A percentile compares a stretch with the other conserved stretches of the same genome.
Evolutionary conservation across 1,284 basidiomycete species (phyloP).

Genomic region (Puccinia horiana): DNA sequence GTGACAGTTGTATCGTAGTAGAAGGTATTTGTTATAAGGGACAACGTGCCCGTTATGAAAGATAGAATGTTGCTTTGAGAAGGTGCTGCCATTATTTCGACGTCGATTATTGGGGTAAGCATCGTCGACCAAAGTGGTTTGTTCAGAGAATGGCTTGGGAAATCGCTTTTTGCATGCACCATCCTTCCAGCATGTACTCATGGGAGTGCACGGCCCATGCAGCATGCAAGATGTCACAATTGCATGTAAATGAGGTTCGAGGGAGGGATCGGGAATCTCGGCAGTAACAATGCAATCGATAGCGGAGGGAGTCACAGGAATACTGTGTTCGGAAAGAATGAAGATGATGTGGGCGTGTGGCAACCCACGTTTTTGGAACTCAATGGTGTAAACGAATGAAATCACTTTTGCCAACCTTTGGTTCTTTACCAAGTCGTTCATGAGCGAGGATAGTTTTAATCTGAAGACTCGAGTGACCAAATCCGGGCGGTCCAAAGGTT

Average conservation of each 20-base stretch:
- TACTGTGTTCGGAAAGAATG: background rate
- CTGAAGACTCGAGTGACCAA: conserved; percentile 17
- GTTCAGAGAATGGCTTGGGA: conserved; percentile 60
- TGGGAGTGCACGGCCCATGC: conserved; percentile 56
- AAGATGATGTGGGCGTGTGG: conserved; percentile 61
- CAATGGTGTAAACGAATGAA: conserved; percentile 56
- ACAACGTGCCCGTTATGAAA: conserved; percentile 58
- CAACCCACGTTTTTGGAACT: conserved; percentile 61
- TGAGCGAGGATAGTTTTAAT: background rate
- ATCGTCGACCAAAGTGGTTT: conserved; percentile 59
- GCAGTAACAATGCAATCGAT: conserved; percentile 12
- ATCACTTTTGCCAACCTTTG: background rate
- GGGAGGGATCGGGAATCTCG: background rate
- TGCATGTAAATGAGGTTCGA: background rate
- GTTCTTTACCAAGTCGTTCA: background rate
- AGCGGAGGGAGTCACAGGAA: background rate
- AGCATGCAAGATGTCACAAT: conserved; percentile 5
- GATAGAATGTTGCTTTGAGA: background rate
- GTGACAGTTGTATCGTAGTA: conserved; percentile 61
- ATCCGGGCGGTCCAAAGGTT: background rate
- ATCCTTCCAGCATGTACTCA: conserved; percentile 60
- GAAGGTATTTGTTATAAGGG: conserved; percentile 58
- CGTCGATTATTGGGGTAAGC: conserved; percentile 56
- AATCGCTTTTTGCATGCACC: conserved; percentile 61
- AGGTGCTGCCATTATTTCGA: background rate